Percentiles rank a stretch among this genome's conserved stretches.
These are phyloP conservation scores for Skeletonema grethae DNA, from an alignment of 108 stramenopile genomes.

Conservation along the genomic window DNA sequence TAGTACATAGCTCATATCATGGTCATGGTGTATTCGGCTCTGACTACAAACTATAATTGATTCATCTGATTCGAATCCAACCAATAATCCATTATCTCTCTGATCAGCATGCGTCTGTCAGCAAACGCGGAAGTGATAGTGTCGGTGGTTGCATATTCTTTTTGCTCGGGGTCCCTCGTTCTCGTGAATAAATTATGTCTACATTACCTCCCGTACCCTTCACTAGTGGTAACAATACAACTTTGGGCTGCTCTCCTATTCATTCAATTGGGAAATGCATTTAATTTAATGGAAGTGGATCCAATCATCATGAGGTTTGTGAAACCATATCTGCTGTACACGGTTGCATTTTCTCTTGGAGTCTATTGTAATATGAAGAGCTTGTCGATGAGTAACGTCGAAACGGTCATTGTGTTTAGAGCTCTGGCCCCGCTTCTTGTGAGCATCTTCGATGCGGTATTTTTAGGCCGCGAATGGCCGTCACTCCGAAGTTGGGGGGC, in stretches of 20 bases:
- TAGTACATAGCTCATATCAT: no score
- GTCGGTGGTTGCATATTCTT: constrained; percentile 71
- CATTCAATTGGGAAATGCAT: constrained; percentile 58
- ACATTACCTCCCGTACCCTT: constrained; percentile 75
- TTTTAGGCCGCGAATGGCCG: constrained; percentile 88
- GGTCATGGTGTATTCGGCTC: no score
- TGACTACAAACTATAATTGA: no score
- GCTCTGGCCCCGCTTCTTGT: constrained; percentile 85
- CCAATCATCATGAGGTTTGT: constrained; percentile 70
- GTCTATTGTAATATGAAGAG: constrained; percentile 88
- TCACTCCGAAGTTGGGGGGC: constrained; percentile 63
- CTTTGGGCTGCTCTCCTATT: constrained; percentile 65
- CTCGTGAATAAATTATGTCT: constrained; percentile 85
- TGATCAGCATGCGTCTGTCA: constrained; percentile 15
- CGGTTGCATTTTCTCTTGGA: constrained; percentile 78
- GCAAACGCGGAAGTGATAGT: constrained; percentile 37
- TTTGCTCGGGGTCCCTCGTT: constrained; percentile 79
- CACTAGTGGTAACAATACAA: constrained; percentile 75
- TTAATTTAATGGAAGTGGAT: constrained; percentile 62
- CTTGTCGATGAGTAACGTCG: constrained; percentile 82
- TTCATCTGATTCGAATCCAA: no score
- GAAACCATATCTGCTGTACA: constrained; percentile 78
- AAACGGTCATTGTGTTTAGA: constrained; percentile 93
- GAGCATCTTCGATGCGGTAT: constrained; percentile 77
- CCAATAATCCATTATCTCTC: no score